These are phyloP conservation scores for Anethum foeniculum DNA, from an alignment of 140 eudicot genomes.

Conservation along the genomic window DNA sequence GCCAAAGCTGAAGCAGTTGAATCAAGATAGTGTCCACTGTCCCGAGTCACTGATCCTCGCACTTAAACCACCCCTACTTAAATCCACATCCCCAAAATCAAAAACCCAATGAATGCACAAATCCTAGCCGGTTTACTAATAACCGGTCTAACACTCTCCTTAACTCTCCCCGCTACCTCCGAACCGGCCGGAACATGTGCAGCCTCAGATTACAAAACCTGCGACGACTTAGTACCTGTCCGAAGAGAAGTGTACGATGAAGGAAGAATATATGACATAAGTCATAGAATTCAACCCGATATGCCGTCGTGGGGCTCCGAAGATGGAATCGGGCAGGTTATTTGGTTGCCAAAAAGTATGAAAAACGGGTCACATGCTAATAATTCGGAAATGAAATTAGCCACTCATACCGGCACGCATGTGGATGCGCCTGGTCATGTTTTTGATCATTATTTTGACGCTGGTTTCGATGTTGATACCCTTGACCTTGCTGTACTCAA, in stretches of 20 bases:
- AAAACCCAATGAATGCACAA: background rate
- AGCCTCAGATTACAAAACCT: slow-evolving; percentile 18
- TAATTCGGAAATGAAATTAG: slow-evolving; percentile 71
- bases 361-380: slow-evolving; percentile 79
- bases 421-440: slow-evolving; percentile 88
- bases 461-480: slow-evolving; percentile 46
- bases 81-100: no score
- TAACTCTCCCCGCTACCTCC: slow-evolving; percentile 18
- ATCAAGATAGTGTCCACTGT: no score
- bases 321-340: slow-evolving; percentile 66
- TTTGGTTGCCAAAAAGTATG: slow-evolving; percentile 51
- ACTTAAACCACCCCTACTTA: no score
- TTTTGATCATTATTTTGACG: slow-evolving; percentile 67
- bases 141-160: background rate
- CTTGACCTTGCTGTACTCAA: slow-evolving; percentile 43
- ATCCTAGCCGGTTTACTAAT: background rate
- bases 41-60: no score
- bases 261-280: slow-evolving; percentile 63
- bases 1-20: no score
- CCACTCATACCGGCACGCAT: slow-evolving; percentile 81
- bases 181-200: slow-evolving; percentile 34
- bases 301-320: slow-evolving; percentile 66
- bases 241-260: slow-evolving; percentile 60
- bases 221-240: slow-evolving; percentile 23
- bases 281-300: slow-evolving; percentile 43